Percentiles rank a stretch among this genome's conserved stretches.
These are phyloP conservation scores for Solanum clarkiae DNA, from an alignment of 257 asterid species.

Conservation along the genomic window DNA sequence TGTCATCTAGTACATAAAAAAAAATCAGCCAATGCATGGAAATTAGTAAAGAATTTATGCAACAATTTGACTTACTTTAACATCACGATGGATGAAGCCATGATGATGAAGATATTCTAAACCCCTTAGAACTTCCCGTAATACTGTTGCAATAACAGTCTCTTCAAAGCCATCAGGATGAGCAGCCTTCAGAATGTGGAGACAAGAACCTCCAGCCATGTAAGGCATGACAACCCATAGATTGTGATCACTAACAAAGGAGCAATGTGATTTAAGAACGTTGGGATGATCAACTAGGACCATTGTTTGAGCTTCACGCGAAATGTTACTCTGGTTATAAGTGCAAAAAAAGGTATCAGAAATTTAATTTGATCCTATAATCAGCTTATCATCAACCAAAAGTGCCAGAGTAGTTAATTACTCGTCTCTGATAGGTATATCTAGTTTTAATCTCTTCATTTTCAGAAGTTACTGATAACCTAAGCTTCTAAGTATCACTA, in stretches of 20 bases:
- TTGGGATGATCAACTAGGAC: slow-evolving; percentile 88
- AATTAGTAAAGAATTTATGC: neutral
- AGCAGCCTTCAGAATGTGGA: slow-evolving; percentile 78
- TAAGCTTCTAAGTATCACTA: neutral
- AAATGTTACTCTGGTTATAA: slow-evolving; percentile 59
- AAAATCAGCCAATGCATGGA: neutral
- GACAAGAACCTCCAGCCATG: slow-evolving; percentile 97
- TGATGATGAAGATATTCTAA: slow-evolving; percentile 95
- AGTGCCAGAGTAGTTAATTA: neutral
- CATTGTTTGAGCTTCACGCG: slow-evolving; percentile 96
- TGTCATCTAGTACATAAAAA: neutral
- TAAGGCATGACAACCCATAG: slow-evolving; percentile 98
- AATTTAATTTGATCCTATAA: neutral
- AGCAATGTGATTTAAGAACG: slow-evolving; percentile 91
- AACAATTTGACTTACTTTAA: slow-evolving; percentile 50
- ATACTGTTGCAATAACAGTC: slow-evolving; percentile 78
- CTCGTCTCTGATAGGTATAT: neutral
- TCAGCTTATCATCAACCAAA: neutral
- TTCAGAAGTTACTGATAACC: neutral
- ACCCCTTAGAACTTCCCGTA: slow-evolving; percentile 85
- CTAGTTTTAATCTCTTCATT: neutral
- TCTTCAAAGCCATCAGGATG: slow-evolving; percentile 96
- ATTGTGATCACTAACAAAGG: slow-evolving; percentile 82
- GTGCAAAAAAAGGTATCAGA: slow-evolving; percentile 2
- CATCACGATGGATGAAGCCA: slow-evolving; percentile 97